Percentiles rank a stretch among this genome's conserved stretches.
Conservation (phyloP, 495 filamentous ascomycete genomes). For the Neurospora tetraspora region DNA sequence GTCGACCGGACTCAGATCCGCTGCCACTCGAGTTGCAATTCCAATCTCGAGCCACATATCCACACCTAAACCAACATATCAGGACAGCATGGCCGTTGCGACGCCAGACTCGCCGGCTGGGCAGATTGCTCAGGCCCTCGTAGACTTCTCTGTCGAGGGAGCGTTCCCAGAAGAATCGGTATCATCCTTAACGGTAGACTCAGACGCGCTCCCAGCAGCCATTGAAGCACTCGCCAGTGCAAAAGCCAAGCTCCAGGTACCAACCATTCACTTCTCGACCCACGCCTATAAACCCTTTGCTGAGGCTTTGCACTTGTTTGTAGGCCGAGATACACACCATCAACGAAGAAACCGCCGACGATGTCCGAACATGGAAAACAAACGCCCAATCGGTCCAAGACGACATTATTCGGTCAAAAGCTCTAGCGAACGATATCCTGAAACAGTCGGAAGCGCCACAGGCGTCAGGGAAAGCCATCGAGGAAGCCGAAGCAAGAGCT, state of each 20-base stretch:
- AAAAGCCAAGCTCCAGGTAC: conserved; percentile 59
- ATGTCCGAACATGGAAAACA: conserved; percentile 74
- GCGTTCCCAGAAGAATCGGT: conserved; percentile 66
- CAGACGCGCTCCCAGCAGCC: conserved; percentile 49
- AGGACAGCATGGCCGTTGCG: conserved; percentile 11
- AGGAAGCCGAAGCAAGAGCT: conserved; percentile 61
- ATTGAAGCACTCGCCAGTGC: conserved; percentile 55
- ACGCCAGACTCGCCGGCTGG: conserved; percentile 1
- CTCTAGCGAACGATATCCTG: conserved; percentile 65
- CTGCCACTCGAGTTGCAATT: neutral
- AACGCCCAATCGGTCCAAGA: conserved; percentile 74
- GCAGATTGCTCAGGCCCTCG: conserved; percentile 52
- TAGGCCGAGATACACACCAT: conserved; percentile 61
- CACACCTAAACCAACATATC: neutral
- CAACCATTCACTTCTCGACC: neutral
- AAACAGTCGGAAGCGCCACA: conserved; percentile 56
- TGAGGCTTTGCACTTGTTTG: conserved; percentile 1
- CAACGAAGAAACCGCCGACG: conserved; percentile 62
- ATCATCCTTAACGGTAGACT: conserved; percentile 51
- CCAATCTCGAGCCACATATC: neutral
- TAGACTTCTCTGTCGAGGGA: conserved; percentile 62
- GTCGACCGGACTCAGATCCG: neutral
- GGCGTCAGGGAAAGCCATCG: conserved; percentile 44
- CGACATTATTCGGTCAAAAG: conserved; percentile 65
- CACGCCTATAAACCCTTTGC: neutral